phyloP scores from a whole-genome alignment of 495 filamentous ascomycete species.

The Extremus antarcticus region DNA sequence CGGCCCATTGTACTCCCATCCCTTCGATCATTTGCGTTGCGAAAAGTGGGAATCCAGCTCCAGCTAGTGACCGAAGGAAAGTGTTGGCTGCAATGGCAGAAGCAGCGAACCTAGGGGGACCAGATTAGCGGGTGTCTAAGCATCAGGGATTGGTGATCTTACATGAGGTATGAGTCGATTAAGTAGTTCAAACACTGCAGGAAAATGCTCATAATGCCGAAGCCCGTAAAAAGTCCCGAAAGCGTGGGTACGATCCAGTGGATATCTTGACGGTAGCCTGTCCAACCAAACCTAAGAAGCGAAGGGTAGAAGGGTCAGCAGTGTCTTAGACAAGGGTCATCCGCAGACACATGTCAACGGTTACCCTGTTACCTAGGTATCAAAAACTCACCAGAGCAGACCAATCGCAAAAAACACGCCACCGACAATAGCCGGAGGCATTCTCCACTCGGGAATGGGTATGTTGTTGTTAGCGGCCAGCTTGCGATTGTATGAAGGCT shows the following conservation, averaged over 20 bases:
- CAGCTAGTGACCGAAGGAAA: slow-evolving; percentile 33
- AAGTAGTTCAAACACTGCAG: slow-evolving; percentile 49
- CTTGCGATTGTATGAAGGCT: slow-evolving; percentile 49
- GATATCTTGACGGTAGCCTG: slow-evolving; percentile 15
- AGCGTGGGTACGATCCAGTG: slow-evolving; percentile 36
- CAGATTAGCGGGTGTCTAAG: no score
- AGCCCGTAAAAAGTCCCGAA: slow-evolving; percentile 23
- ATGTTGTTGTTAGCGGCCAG: slow-evolving; percentile 24
- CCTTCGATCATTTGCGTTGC: slow-evolving; percentile 27
- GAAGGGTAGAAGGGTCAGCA: no score
- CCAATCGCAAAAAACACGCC: slow-evolving; percentile 23
- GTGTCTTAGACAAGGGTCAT: no score
- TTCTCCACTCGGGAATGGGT: slow-evolving; percentile 20
- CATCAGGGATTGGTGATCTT: background rate
- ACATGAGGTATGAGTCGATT: slow-evolving; percentile 49
- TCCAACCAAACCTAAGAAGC: slow-evolving; percentile 31
- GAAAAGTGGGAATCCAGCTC: slow-evolving; percentile 34
- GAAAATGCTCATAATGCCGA: slow-evolving; percentile 24
- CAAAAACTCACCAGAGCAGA: slow-evolving; percentile 30
- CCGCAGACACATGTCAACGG: no score
- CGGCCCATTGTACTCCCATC: slow-evolving; percentile 55
- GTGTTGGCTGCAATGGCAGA: slow-evolving; percentile 42
- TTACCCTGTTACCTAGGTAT: no score
- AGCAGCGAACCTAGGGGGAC: slow-evolving; percentile 35
- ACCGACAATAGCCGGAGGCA: slow-evolving; percentile 25